Evolutionary conservation across 169 alveolate species (phyloP).

Genomic region (Eimeria mitis): DNA sequence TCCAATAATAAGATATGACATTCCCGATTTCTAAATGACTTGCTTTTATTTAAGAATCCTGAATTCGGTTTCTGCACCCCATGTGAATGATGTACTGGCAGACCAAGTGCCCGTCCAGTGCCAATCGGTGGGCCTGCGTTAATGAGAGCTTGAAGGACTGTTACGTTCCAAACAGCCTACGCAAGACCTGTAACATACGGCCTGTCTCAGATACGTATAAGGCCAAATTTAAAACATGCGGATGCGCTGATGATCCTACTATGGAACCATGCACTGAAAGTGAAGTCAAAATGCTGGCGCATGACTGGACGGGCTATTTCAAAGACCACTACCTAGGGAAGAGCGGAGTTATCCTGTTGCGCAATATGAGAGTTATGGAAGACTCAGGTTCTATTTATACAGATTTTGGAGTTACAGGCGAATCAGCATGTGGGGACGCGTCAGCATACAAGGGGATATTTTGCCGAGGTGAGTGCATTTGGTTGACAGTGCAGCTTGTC

Average conservation of each 20-base stretch:
- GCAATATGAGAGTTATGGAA: conserved; percentile 76
- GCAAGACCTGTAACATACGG: conserved; percentile 52
- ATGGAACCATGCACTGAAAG: conserved; percentile 66
- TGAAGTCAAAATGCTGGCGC: conserved; percentile 13
- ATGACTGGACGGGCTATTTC: conserved; percentile 39
- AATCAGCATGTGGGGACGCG: not conserved
- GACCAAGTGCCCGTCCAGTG: conserved; percentile 1
- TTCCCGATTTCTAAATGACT: not conserved
- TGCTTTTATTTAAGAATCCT: not conserved
- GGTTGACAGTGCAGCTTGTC: not conserved
- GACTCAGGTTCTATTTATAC: conserved; percentile 36
- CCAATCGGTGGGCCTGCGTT: conserved; percentile 53
- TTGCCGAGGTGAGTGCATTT: conserved; percentile 26
- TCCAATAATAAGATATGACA: not conserved
- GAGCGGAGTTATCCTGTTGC: conserved; percentile 21
- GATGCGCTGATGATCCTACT: conserved; percentile 45
- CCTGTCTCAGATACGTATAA: not conserved
- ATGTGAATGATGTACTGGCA: conserved; percentile 18
- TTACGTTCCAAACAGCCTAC: conserved; percentile 55
- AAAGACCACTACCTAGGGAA: conserved; percentile 17
- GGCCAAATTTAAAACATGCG: conserved; percentile 17
- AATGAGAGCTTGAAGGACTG: not conserved
- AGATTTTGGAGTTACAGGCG: conserved; percentile 17
- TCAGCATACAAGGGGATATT: conserved; percentile 52
- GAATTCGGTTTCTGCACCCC: not conserved